Conservation (phyloP, 768 basidiomycete species). For the Tylopilus cervinicoccineus region DNA sequence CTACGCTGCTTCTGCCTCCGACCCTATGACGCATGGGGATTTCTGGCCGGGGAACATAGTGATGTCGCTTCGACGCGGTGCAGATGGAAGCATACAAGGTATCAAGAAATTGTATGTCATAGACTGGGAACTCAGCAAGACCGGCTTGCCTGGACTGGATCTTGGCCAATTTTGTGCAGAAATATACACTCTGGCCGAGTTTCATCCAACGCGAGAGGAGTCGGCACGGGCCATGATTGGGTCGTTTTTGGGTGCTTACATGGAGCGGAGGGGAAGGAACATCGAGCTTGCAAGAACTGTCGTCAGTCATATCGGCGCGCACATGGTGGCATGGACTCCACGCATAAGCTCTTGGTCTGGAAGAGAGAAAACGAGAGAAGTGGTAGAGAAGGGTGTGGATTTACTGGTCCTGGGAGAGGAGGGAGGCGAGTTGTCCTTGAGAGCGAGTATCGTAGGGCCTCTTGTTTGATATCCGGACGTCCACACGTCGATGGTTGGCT, state of each 20-base stretch:
- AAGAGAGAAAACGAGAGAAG: conserved; percentile 42
- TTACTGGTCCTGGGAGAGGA: conserved; percentile 36
- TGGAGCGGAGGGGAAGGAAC: conserved; percentile 21
- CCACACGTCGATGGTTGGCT: too few species aligned
- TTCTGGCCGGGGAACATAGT: conserved; percentile 73
- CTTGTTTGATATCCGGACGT: conserved; percentile 11
- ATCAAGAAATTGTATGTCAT: conserved; percentile 46
- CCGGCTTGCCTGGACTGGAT: conserved; percentile 55
- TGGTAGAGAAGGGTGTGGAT: conserved; percentile 48
- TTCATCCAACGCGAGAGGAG: conserved; percentile 38
- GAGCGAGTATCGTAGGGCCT: conserved; percentile 28
- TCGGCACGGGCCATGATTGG: conserved; percentile 35
- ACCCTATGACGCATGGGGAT: conserved; percentile 46
- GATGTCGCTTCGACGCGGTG: conserved; percentile 33
- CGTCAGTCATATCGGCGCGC: conserved; percentile 49
- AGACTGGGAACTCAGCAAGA: conserved; percentile 65
- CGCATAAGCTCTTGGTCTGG: conserved; percentile 45
- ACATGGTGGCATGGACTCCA: conserved; percentile 50
- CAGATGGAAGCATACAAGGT: conserved; percentile 19
- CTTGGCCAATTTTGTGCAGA: conserved; percentile 66
- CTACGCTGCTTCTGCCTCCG: conserved; percentile 21
- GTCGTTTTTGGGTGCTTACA: conserved; percentile 47
- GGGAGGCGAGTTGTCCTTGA: conserved; percentile 25
- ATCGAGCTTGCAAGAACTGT: conserved; percentile 34
- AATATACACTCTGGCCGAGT: conserved; percentile 46